Evolutionary conservation across 2,329 filamentous ascomycete genomes (phyloP).

Genomic region (Apiospora pterosperma): DNA sequence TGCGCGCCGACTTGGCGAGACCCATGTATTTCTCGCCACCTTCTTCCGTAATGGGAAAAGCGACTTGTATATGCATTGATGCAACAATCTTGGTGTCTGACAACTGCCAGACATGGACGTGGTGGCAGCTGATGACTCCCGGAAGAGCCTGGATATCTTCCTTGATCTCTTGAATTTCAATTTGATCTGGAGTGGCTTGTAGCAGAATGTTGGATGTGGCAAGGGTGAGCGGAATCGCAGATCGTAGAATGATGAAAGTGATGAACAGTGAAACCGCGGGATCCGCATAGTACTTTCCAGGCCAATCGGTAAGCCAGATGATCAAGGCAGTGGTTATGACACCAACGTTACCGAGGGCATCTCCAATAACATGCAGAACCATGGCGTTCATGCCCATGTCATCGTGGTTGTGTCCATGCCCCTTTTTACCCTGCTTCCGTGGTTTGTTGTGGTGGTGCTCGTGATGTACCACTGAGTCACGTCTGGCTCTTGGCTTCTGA

Average conservation of each 20-base stretch:
- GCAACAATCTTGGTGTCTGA: conserved; percentile 93
- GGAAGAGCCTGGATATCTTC: conserved; percentile 84
- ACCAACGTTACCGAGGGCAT: conserved; percentile 82
- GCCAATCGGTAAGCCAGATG: conserved; percentile 86
- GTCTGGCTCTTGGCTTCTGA: conserved; percentile 28
- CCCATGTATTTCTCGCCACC: conserved; percentile 84
- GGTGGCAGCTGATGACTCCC: conserved; percentile 87
- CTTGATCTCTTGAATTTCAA: conserved; percentile 85
- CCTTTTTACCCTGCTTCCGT: conserved; percentile 38
- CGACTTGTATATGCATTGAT: conserved; percentile 88
- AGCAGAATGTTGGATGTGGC: conserved; percentile 85
- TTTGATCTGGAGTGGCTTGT: conserved; percentile 86
- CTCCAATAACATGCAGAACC: conserved; percentile 73
- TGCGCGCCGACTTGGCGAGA: conserved; percentile 75
- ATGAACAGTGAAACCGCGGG: conserved; percentile 92
- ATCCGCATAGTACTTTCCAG: conserved; percentile 83
- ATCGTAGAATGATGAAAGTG: conserved; percentile 72
- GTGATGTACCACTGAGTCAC: conserved; percentile 58
- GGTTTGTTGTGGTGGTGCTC: conserved; percentile 81
- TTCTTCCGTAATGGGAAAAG: conserved; percentile 82
- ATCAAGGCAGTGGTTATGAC: conserved; percentile 79
- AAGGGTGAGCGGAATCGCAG: conserved; percentile 74
- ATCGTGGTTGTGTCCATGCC: conserved; percentile 70
- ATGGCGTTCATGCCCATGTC: conserved; percentile 96
- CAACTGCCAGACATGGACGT: conserved; percentile 96